These are phyloP conservation scores for Zymoseptoria tritici DNA, from an alignment of 2,329 filamentous ascomycete species.

Conservation along the genomic window DNA sequence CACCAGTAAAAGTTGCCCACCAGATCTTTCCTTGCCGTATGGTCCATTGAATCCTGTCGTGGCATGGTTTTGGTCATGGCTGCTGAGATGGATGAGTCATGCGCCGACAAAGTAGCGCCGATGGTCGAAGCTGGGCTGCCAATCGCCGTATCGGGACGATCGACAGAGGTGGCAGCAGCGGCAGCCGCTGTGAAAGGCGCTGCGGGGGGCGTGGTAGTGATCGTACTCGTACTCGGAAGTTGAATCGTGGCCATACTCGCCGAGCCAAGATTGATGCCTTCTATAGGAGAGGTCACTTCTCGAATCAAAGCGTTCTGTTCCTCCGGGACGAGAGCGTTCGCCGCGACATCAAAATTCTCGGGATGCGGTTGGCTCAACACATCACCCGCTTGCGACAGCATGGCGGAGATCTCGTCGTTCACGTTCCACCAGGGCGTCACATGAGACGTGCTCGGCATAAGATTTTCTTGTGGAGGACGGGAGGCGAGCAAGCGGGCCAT, in stretches of 20 bases:
- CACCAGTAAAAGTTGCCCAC: neutral
- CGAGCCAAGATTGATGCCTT: no score
- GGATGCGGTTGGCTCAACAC: neutral
- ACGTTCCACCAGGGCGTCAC: neutral
- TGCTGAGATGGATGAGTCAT: neutral
- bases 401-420: neutral
- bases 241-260: no score
- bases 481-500: constrained; percentile 1
- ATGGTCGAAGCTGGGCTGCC: no score
- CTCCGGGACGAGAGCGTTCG: neutral
- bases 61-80: neutral
- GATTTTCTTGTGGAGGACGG: neutral
- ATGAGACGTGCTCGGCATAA: neutral
- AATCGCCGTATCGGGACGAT: no score
- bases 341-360: neutral
- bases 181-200: no score
- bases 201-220: no score
- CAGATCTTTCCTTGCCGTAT: neutral
- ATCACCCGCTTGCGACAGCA: neutral
- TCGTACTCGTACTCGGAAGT: no score
- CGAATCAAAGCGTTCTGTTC: neutral
- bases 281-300: no score
- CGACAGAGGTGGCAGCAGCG: no score
- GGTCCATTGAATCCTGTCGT: neutral
- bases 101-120: no score